phyloP scores from a whole-genome alignment of 441 rosid genomes.

The Brassica hybrid region DNA sequence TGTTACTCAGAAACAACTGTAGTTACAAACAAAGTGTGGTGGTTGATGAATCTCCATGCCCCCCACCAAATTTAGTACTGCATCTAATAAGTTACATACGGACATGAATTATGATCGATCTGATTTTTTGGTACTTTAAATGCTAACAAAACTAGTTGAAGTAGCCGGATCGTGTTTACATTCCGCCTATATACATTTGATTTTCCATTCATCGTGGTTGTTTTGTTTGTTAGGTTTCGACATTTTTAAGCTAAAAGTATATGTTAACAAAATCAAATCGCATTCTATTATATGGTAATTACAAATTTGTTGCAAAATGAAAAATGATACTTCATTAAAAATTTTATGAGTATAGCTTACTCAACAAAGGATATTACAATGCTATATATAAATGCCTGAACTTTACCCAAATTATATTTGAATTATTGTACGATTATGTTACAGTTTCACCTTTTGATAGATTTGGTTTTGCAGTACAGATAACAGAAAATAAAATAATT shows the following conservation, averaged over 20 bases:
- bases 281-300: not conserved
- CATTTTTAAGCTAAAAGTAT: not conserved
- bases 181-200: not conserved
- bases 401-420: not conserved
- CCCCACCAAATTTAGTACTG: slow-evolving; percentile 7
- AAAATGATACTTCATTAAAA: not conserved
- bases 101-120: not conserved
- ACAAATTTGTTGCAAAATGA: not conserved
- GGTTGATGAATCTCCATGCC: slow-evolving; percentile 15
- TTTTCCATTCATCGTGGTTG: not conserved
- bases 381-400: not conserved
- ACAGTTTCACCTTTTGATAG: not conserved
- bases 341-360: not conserved
- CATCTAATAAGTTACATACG: not conserved
- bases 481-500: not conserved
- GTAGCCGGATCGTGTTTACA: not conserved
- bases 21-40: slow-evolving; percentile 1
- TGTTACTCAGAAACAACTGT: not conserved
- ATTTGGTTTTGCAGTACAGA: not conserved
- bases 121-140: slow-evolving; percentile 22
- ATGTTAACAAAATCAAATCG: not conserved
- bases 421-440: not conserved
- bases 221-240: not conserved
- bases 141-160: slow-evolving; percentile 15
- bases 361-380: not conserved